Base-by-base conservation (phyloP, 805 yeast genomes). In the Candida manassasensis region DNA sequence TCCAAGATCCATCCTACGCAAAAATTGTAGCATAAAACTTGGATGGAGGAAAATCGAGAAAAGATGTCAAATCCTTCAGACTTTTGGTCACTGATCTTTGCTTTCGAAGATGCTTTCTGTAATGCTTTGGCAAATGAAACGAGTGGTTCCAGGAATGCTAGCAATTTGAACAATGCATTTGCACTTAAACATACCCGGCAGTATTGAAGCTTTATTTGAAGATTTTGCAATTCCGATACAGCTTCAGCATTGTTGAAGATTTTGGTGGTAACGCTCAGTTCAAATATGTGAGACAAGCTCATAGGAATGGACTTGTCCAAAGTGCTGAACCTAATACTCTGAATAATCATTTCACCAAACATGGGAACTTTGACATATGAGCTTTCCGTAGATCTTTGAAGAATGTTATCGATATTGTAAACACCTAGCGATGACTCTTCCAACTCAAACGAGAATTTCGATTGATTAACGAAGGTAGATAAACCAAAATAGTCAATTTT, bases 1-100 rank as follows among this genome's bases (percentile, higher is more conserved):
- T 73, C 79, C 50, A 82, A 83, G 3, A 83, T 52, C 88, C 95
- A 86, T 0, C 96, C 95, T 21, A 83, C 40, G 42, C 94, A 83
- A 40, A 84, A 66, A 43, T 81, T 75, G 44, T 79, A 73, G 0
- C 86, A 74, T 4, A 79, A 52, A 16, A 82, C 64, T 32, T 76
- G 82, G 19, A 82, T 59, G 0, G 85, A 66, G 31, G 67, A 70
- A 41, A 69, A 63, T n/a, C 56, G 55, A 32, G 60, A 39, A 24
- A 31, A 33, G 8, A 31, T 9, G 4, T 28, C 21, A 9, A 18
- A 14, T n/a, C 13, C n/a, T 9, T 21, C 4, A 9, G 22, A 7
- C 14, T 29, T 29, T 4, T n/a, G 4, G 13, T 26, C 27, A 17
- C 21, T 19, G 8, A 40, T 40, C 2, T 33, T 26, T 7, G 31